A percentile compares a stretch with the other conserved stretches of the same genome.
These are phyloP conservation scores for Neoscytalidium dimidiatum DNA, from an alignment of 2,329 filamentous ascomycete species.

Conservation along the genomic window DNA sequence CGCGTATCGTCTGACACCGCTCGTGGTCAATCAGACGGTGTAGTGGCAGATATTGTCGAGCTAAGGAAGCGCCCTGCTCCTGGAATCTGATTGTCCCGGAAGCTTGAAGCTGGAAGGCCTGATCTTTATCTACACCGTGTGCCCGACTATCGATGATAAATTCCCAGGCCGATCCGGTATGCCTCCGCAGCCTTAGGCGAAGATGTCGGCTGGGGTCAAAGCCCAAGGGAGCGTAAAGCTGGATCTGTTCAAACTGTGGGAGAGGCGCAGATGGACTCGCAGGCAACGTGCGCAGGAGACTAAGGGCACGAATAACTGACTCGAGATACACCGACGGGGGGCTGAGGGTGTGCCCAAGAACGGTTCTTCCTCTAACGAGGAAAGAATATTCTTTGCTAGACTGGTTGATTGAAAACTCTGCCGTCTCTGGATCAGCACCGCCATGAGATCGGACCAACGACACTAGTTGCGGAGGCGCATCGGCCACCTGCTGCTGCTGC, in stretches of 20 bases:
- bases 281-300: background rate
- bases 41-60: background rate
- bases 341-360: constrained; percentile 23
- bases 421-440: background rate
- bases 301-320: constrained; percentile 20
- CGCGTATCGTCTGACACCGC: background rate
- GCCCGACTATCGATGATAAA: background rate
- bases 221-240: background rate
- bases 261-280: too few species aligned
- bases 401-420: constrained; percentile 21
- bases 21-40: background rate
- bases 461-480: background rate
- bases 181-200: background rate
- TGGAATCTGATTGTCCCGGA: background rate
- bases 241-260: background rate
- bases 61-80: background rate
- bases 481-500: background rate
- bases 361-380: constrained; percentile 25
- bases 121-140: background rate
- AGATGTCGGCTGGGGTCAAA: background rate
- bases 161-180: background rate
- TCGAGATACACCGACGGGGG: constrained; percentile 28
- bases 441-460: background rate
- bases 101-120: background rate
- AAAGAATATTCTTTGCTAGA: constrained; percentile 19